These are phyloP conservation scores for Diplogelasinospora grovesii DNA, from an alignment of 495 filamentous ascomycete genomes.

Conservation along the genomic window DNA sequence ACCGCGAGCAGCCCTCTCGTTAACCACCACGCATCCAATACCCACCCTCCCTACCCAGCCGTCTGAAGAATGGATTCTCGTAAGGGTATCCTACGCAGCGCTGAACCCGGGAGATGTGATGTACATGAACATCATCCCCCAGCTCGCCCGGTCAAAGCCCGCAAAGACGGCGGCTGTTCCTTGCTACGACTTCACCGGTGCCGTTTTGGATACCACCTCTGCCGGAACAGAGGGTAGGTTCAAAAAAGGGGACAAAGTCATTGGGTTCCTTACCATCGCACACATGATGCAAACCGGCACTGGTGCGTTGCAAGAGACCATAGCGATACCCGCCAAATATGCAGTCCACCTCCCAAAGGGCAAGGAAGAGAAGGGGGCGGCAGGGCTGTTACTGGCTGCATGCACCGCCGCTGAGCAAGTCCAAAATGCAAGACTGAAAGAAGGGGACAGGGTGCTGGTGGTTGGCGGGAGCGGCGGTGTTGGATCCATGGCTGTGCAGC, in stretches of 20 bases:
- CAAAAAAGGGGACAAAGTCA: conserved; percentile 19
- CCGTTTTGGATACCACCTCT: conserved; percentile 11
- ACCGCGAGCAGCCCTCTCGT: conserved; percentile 12
- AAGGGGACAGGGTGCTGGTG: conserved; percentile 28
- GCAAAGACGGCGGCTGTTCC: conserved; percentile 22
- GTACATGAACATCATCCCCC: conserved; percentile 26
- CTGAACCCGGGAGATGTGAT: conserved; percentile 37
- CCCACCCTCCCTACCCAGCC: conserved; percentile 6
- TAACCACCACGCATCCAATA: conserved; percentile 17
- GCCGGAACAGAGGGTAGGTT: conserved; percentile 6
- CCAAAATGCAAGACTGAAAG: conserved; percentile 13
- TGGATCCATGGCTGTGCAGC: conserved; percentile 33
- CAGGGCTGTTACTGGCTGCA: conserved; percentile 28
- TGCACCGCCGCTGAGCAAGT: conserved; percentile 28
- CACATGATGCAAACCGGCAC: conserved; percentile 17
- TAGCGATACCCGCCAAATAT: conserved; percentile 22
- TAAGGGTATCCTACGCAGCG: conserved; percentile 31
- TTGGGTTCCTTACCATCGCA: conserved; percentile 24
- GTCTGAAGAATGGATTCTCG: conserved; percentile 22
- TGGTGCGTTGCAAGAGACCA: conserved; percentile 30
- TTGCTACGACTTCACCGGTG: conserved; percentile 33
- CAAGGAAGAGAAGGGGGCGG: conserved; percentile 16
- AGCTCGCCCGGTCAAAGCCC: conserved; percentile 23
- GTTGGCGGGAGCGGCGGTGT: conserved; percentile 38
- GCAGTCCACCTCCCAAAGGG: conserved; percentile 20